Base-by-base conservation (phyloP, 257 asterid species). In the Fraxinus americana region DNA sequence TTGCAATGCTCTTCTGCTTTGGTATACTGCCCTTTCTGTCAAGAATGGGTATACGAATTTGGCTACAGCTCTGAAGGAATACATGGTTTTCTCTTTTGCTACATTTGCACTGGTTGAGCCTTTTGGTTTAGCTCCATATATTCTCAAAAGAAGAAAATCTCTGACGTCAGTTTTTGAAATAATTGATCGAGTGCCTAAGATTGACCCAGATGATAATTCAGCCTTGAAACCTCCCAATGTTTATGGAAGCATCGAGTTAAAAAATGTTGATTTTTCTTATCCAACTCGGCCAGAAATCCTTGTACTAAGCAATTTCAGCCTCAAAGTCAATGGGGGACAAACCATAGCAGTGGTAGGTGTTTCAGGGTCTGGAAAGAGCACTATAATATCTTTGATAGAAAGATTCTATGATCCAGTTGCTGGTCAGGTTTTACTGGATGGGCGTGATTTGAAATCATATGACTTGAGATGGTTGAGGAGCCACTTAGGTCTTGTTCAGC, bases 51-150 rank as follows among this genome's bases (percentile, higher is more conserved):
- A 92, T 85, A 78, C 85, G 90, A 73, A 34, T 74, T 79, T 93
- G 88, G 61, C 84, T n/a, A 92, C 99, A 66, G 99, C 99, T 71
- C 85, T 96, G 21, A 93, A 89, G 81, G 99, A 91, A 85, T 96
- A 93, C 82, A 96, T 96, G 98, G 99, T 96, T 34, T 96, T 96
- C 92, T 93, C 99, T 80, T 96, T 96, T 80, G 98, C 97, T 50
- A 91, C 99, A 61, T 96, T 96, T 77, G 99, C 99, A 32, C 92
- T 96, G 48, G 99, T 96, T 63, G 99, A 96, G 84, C 99, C 99
- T 63, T 96, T 96, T 75, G 99, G 99, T 72, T 87, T 96, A 92
- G 99, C 99, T 83, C 99, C 99, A 14, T 96, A 96, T 73, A 96
- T 96, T 83, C 94, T 96, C 73, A 96, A 96, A 84, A 87, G 99